A percentile compares a stretch with the other conserved stretches of the same genome.
phyloP scores from a whole-genome alignment of 23 red algal species.

The Gracilaria vermiculophylla region DNA sequence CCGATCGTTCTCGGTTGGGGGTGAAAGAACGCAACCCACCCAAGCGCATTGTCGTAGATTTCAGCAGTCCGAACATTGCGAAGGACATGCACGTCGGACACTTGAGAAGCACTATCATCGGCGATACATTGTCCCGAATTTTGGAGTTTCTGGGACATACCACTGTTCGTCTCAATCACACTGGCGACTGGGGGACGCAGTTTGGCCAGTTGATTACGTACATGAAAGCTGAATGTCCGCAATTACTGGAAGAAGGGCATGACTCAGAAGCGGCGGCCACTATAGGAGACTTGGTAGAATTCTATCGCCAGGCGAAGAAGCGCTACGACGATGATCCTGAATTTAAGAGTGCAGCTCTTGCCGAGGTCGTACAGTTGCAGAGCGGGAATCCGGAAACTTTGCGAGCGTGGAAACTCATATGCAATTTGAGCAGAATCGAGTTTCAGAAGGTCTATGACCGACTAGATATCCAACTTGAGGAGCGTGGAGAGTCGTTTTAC shows the following conservation, averaged over 20 bases:
- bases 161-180: constrained; percentile 95
- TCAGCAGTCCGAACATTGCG: constrained; percentile 97
- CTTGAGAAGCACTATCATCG: constrained; percentile 97
- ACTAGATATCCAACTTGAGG: constrained; percentile 76
- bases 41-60: constrained; percentile 89
- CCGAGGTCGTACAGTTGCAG: constrained; percentile 91
- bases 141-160: constrained; percentile 96
- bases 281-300: constrained; percentile 95
- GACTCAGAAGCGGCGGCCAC: constrained; percentile 46
- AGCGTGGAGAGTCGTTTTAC: constrained; percentile 97
- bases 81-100: constrained; percentile 99
- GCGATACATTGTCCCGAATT: constrained; percentile 86
- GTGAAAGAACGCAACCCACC: constrained; percentile 43
- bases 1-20: constrained; percentile 67
- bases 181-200: constrained; percentile 99
- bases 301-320: constrained; percentile 90
- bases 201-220: constrained; percentile 97
- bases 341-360: constrained; percentile 83
- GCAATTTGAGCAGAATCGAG: constrained; percentile 85
- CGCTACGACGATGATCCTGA: constrained; percentile 91
- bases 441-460: constrained; percentile 96
- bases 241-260: constrained; percentile 47
- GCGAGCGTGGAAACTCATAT: constrained; percentile 88
- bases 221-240: constrained; percentile 79
- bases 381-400: constrained; percentile 79